Evolutionary conservation across 495 filamentous ascomycete species (phyloP), one percentile per base, ranked within the genome.

Genomic region (Penicillium malachiteum): DNA sequence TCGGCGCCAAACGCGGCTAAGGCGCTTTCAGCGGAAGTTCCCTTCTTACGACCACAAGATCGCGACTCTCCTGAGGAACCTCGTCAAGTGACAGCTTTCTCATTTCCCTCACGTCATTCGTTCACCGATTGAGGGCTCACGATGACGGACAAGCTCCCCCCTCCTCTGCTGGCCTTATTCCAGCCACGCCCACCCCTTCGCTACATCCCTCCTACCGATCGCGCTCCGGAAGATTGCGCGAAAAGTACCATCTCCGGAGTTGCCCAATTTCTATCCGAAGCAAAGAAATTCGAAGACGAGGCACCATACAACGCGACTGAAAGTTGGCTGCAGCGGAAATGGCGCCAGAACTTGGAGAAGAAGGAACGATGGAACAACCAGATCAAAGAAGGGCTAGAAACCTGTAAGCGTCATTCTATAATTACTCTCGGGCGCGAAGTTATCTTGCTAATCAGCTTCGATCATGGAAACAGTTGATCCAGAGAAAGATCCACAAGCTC

Each of bases 91-190:
- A 41, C 54, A 51, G 41, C 35, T 50, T 51, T 63, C 52, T 50
- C 45, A 39, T 56, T 52, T 31, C 56, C 41, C 40, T 14, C 50
- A 41, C 51, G 12, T 44, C 41, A 14, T 31, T 7, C 50, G 38
- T 14, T 50, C 41, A 51, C 47, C 55, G 42, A 34, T 30, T 53
- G 43, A 47, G 50, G 53, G 34, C 45, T 50, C 53, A 80, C 47
- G 34, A 97, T 97, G 93, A 97, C 93, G 7, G 92, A 96, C 79
- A 91, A 93, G 72, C 87, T 98, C 7, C 93, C 93, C 47, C 90
- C 89, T 46, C 92, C 93, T 58, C 84, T 98, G 33, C 83, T 97
- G 64, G 88, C 88, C 60, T 90, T 98, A 54, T 98, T 98, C 75
- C 88, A 92, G 64, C 90, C 94, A 56, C 89, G 94, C 32, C 94